A percentile compares a stretch with the other conserved stretches of the same genome.
These are phyloP conservation scores for Eucalyptus curtisii DNA, from an alignment of 345 rosid species.

Conservation along the genomic window DNA sequence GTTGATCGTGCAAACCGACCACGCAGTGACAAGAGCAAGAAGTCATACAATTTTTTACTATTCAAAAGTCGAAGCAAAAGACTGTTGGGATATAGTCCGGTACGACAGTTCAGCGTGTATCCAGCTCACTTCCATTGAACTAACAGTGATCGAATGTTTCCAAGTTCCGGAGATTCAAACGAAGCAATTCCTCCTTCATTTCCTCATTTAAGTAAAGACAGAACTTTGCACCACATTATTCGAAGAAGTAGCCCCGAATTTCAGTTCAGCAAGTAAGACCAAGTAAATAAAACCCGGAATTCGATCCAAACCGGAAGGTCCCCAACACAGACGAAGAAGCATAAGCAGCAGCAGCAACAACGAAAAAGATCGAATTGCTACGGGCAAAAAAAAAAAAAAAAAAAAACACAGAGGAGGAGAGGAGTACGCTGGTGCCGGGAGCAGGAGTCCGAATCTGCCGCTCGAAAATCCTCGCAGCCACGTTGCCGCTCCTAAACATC, in stretches of 20 bases:
- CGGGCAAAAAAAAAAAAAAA: no score
- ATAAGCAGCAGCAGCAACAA: neutral
- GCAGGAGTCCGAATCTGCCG: constrained; percentile 65
- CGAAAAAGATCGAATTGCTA: neutral
- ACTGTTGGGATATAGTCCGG: neutral
- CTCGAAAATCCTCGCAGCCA: constrained; percentile 73
- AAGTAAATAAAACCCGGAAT: neutral
- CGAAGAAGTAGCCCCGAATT: neutral
- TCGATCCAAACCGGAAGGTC: neutral
- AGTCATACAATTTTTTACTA: neutral
- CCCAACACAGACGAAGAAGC: neutral
- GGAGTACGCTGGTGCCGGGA: constrained; percentile 58
- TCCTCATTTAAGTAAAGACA: neutral
- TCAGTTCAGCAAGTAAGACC: neutral
- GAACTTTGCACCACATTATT: neutral
- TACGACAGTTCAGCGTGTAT: neutral
- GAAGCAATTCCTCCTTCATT: neutral
- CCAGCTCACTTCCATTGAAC: neutral
- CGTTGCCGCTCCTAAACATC: constrained; percentile 61
- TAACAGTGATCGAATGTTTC: neutral
- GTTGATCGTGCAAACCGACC: neutral
- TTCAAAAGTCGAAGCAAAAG: neutral
- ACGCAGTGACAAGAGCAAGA: neutral
- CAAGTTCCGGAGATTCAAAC: neutral
- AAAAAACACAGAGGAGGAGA: neutral